A percentile compares a stretch with the other conserved stretches of the same genome.
phyloP scores from a whole-genome alignment of 2,329 filamentous ascomycete species.

The Fusarium sp. region DNA sequence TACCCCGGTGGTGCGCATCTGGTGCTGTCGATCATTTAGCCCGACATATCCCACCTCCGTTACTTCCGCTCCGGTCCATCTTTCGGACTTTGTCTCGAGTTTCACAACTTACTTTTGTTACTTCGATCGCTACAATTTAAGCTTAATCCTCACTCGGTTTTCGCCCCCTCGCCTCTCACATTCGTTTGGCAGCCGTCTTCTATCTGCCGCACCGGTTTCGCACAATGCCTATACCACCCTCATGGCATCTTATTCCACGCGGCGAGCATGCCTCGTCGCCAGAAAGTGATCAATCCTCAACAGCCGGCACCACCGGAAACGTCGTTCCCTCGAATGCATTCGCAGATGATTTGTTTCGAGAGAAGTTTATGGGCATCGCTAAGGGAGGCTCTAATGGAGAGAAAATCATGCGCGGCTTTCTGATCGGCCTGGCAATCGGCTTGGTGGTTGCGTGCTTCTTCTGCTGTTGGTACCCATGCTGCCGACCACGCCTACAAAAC shows the following conservation, averaged over 20 bases:
- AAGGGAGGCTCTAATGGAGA: slow-evolving; percentile 48
- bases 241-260: slow-evolving; percentile 30
- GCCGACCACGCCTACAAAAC: slow-evolving; percentile 32
- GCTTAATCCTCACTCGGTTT: slow-evolving; percentile 17
- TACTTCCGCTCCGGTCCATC: slow-evolving; percentile 30
- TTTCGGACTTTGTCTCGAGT: slow-evolving; percentile 36
- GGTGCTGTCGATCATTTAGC: slow-evolving; percentile 25
- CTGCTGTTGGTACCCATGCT: slow-evolving; percentile 52
- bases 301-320: slow-evolving; percentile 22
- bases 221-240: slow-evolving; percentile 28
- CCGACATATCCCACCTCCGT: slow-evolving; percentile 24
- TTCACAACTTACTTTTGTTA: slow-evolving; percentile 8
- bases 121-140: slow-evolving; percentile 18
- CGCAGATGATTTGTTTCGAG: slow-evolving; percentile 44
- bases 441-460: slow-evolving; percentile 48
- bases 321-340: slow-evolving; percentile 29
- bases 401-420: slow-evolving; percentile 50
- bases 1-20: neutral
- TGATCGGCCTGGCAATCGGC: slow-evolving; percentile 50
- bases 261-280: slow-evolving; percentile 42
- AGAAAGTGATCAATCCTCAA: slow-evolving; percentile 31
- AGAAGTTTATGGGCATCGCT: slow-evolving; percentile 46
- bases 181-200: neutral
- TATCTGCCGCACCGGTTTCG: slow-evolving; percentile 8
- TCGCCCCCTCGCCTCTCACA: neutral